A percentile compares a stretch with the other conserved stretches of the same genome.
These are phyloP conservation scores for Capsella rubella DNA, from an alignment of 441 rosid genomes.

Conservation along the genomic window DNA sequence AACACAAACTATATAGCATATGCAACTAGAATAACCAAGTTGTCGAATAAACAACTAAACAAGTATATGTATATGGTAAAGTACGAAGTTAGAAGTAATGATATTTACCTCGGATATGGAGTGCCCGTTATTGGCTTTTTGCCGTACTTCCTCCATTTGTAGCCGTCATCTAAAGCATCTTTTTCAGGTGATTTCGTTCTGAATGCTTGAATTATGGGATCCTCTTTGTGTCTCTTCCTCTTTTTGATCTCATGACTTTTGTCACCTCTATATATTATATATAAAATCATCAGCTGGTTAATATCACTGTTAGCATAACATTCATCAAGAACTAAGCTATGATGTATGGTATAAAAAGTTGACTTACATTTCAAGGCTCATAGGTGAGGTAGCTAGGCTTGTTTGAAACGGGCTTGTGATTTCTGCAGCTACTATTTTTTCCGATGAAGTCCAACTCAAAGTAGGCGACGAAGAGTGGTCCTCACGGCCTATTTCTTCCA, in stretches of 20 bases:
- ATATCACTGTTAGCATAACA: conserved; percentile 4
- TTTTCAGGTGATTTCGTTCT: conserved; percentile 6
- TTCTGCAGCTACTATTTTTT: conserved; percentile 32
- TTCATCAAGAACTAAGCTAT: conserved; percentile 12
- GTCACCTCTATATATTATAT: conserved; percentile 21
- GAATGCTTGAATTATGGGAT: conserved; percentile 24
- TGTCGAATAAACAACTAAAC: neutral
- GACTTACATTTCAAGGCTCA: conserved; percentile 40
- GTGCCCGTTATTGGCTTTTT: conserved; percentile 40
- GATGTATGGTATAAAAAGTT: neutral
- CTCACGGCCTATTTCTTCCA: conserved; percentile 36
- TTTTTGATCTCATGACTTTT: conserved; percentile 36
- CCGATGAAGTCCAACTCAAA: conserved; percentile 43
- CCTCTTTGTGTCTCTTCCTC: conserved; percentile 36
- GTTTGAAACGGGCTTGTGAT: conserved; percentile 40
- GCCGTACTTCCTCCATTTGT: conserved; percentile 46
- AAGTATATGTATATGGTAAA: neutral
- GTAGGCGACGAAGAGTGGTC: conserved; percentile 34
- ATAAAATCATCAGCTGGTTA: conserved; percentile 13
- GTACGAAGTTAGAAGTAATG: neutral
- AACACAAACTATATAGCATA: conserved; percentile 19
- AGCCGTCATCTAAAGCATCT: conserved; percentile 36
- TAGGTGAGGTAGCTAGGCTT: conserved; percentile 34
- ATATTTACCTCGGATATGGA: conserved; percentile 39
- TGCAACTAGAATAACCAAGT: conserved; percentile 27